Conservation (phyloP, 2,329 filamentous ascomycete genomes). For the Sporothrix pseudoabietina region DNA sequence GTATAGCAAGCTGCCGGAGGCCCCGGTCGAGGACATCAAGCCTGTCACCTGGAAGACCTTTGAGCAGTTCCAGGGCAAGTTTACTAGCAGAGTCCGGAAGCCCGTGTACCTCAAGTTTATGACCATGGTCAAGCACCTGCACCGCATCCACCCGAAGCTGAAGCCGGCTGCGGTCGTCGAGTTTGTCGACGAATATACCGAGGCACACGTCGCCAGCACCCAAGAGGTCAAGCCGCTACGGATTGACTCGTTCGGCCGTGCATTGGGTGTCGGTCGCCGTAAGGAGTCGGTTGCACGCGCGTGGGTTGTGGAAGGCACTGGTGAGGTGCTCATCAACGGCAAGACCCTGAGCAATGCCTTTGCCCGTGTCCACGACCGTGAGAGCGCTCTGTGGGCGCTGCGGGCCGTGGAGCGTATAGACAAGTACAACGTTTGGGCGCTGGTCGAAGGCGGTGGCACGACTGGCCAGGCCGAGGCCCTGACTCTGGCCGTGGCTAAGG, state of each 20-base stretch:
- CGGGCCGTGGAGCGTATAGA: conserved; percentile 80
- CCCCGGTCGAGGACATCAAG: conserved; percentile 66
- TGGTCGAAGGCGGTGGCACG: conserved; percentile 81
- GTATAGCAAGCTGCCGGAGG: conserved; percentile 71
- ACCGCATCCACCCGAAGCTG: conserved; percentile 79
- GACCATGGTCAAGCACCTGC: conserved; percentile 73
- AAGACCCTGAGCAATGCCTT: conserved; percentile 82
- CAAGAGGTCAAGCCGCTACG: conserved; percentile 59
- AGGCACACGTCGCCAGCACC: conserved; percentile 70
- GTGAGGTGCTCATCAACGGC: conserved; percentile 87
- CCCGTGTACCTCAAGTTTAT: conserved; percentile 79
- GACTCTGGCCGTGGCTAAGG: conserved; percentile 85
- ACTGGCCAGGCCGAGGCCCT: conserved; percentile 96
- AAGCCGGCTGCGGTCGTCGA: conserved; percentile 69
- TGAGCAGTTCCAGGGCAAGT: conserved; percentile 69
- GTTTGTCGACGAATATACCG: conserved; percentile 71
- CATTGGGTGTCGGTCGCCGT: conserved; percentile 78
- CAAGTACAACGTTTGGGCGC: conserved; percentile 95
- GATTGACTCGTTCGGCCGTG: conserved; percentile 76
- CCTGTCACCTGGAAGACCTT: conserved; percentile 80
- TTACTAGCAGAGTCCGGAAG: conserved; percentile 72
- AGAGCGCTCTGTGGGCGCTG: conserved; percentile 90
- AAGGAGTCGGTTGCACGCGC: conserved; percentile 86
- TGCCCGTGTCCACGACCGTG: conserved; percentile 85
- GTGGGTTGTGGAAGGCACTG: conserved; percentile 88